A percentile compares a stretch with the other conserved stretches of the same genome.
These are phyloP conservation scores for Trypanosoma vivax DNA, from an alignment of 208 protist species.

Conservation along the genomic window DNA sequence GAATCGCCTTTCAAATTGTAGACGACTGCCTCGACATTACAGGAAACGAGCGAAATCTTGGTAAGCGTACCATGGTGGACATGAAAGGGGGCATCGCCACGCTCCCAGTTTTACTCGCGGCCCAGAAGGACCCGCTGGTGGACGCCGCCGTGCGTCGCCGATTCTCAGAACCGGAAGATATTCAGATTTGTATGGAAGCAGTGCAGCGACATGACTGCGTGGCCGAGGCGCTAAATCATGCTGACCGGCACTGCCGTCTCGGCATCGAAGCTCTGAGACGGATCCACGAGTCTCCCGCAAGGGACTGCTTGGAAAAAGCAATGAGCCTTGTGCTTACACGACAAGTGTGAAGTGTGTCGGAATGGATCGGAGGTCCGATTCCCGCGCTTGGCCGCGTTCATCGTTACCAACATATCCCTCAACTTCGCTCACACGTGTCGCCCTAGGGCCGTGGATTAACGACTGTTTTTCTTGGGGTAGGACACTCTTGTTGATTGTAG, in stretches of 20 bases:
- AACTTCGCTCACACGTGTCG: no score
- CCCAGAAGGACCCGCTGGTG: conserved; percentile 41
- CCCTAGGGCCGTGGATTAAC: no score
- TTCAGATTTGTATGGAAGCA: conserved; percentile 35
- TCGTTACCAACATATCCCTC: background rate
- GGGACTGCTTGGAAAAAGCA: conserved; percentile 52
- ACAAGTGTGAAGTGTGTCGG: conserved; percentile 26
- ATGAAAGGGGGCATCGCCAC: conserved; percentile 79
- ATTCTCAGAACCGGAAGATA: conserved; percentile 37
- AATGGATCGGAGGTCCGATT: background rate
- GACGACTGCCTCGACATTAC: conserved; percentile 94
- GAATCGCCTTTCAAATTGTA: conserved; percentile 92
- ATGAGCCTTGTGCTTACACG: conserved; percentile 56
- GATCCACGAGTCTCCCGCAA: conserved; percentile 48
- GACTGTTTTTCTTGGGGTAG: no score
- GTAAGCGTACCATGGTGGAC: conserved; percentile 75
- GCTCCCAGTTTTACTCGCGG: conserved; percentile 69
- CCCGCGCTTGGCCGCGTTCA: background rate
- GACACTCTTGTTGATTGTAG: no score
- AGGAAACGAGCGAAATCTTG: conserved; percentile 56
- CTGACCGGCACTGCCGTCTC: conserved; percentile 58
- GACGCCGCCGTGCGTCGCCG: conserved; percentile 51
- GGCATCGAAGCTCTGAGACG: conserved; percentile 35
- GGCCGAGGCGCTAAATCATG: conserved; percentile 46
- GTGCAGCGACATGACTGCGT: conserved; percentile 45